Evolutionary conservation across 2,329 filamentous ascomycete genomes (phyloP).

Genomic region (Colletotrichum tabaci): DNA sequence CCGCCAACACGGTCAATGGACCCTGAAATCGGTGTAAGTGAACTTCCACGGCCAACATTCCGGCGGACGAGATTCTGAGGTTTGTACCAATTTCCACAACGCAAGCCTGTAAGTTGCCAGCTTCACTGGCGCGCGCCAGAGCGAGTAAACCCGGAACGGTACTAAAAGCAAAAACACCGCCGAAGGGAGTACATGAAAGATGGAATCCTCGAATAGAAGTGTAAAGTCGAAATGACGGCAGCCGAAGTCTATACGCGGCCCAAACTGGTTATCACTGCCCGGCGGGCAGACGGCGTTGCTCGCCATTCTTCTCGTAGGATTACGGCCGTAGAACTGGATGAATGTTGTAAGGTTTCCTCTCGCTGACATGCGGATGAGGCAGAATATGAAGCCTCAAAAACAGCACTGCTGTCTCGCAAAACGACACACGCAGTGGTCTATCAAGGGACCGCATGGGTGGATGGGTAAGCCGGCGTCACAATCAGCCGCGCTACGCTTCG

Average conservation of each 20-base stretch:
- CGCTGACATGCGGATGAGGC: too few relatives aligned
- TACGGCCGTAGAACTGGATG: not conserved
- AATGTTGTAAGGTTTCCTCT: too few relatives aligned
- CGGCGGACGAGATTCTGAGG: not conserved
- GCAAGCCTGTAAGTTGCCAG: constrained; percentile 16
- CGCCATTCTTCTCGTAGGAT: not conserved
- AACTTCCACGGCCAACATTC: not conserved
- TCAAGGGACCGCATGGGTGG: not conserved
- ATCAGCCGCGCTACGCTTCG: not conserved
- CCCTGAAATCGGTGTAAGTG: not conserved
- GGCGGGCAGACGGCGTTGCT: not conserved
- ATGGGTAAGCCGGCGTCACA: not conserved
- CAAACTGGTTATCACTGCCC: constrained; percentile 11
- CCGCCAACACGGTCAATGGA: not conserved
- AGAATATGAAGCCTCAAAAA: constrained; percentile 1
- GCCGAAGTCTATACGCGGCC: constrained; percentile 16
- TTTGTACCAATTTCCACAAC: constrained; percentile 5
- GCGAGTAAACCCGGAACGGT: constrained; percentile 3
- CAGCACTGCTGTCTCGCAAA: not conserved
- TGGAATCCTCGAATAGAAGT: constrained; percentile 13
- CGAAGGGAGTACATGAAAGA: constrained; percentile 6
- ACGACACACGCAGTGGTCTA: not conserved
- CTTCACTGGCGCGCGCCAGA: not conserved
- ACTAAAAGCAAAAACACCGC: constrained; percentile 12
- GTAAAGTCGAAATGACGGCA: constrained; percentile 29